A percentile compares a stretch with the other conserved stretches of the same genome.
Evolutionary conservation across 768 basidiomycete species (phyloP).

Genomic region (Suillus brevipes): DNA sequence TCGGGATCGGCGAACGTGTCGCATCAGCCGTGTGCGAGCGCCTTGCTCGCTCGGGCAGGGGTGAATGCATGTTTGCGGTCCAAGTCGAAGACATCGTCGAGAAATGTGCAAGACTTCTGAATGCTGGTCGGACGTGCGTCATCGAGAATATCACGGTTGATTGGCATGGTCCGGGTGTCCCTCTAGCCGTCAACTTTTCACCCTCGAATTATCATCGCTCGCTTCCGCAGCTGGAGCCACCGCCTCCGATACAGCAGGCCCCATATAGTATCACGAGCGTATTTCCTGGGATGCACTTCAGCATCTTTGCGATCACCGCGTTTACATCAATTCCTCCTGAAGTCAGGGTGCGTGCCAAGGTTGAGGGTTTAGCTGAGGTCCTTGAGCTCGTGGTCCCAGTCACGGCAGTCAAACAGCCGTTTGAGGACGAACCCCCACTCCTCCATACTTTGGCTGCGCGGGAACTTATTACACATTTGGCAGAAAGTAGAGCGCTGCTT

Average conservation of each 20-base stretch:
- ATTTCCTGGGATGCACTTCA: constrained; percentile 34
- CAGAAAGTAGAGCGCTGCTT: constrained; percentile 34
- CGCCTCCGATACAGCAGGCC: constrained; percentile 35
- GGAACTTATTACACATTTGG: constrained; percentile 51
- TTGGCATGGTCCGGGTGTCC: constrained; percentile 38
- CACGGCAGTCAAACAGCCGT: constrained; percentile 23
- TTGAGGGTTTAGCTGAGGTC: constrained; percentile 25
- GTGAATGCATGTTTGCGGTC: constrained; percentile 47
- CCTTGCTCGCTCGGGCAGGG: constrained; percentile 55
- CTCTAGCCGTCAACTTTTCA: not conserved
- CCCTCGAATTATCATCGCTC: constrained; percentile 17
- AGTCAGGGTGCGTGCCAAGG: constrained; percentile 29
- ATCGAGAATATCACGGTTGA: constrained; percentile 49
- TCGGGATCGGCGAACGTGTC: constrained; percentile 54
- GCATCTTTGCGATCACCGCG: constrained; percentile 34
- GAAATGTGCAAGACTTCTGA: constrained; percentile 51
- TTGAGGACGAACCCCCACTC: constrained; percentile 27
- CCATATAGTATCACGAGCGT: constrained; percentile 32
- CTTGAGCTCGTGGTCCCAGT: constrained; percentile 24
- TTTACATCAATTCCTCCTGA: constrained; percentile 23
- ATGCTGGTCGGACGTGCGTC: constrained; percentile 48
- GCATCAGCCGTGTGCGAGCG: constrained; percentile 53
- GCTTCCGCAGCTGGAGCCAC: constrained; percentile 34
- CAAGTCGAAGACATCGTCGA: constrained; percentile 45
- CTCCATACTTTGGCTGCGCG: constrained; percentile 60